A percentile compares a stretch with the other conserved stretches of the same genome.
Conservation (phyloP, 1,139 yeast genomes). For the Yamadazyma blattariae region DNA sequence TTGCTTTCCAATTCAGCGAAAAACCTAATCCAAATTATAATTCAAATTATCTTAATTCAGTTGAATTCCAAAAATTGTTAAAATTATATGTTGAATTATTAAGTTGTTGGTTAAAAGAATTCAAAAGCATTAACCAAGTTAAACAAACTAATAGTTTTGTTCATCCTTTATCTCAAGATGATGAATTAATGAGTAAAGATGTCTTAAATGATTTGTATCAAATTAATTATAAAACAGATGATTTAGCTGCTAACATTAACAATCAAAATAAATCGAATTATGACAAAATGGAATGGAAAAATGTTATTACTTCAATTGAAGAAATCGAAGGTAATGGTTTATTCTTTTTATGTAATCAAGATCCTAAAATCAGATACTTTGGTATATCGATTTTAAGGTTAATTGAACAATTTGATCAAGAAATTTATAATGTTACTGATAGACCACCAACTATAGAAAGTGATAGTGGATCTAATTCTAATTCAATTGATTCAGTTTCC, state of each 20-base stretch:
- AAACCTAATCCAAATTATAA: constrained; percentile 50
- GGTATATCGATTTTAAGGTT: constrained; percentile 74
- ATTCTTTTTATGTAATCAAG: constrained; percentile 88
- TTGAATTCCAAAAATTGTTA: constrained; percentile 58
- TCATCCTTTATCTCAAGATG: constrained; percentile 34
- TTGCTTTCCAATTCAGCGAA: constrained; percentile 79
- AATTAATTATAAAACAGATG: constrained; percentile 38
- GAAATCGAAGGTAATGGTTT: constrained; percentile 96
- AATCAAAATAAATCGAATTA: constrained; percentile 31
- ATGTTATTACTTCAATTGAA: constrained; percentile 78
- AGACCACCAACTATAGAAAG: constrained; percentile 1
- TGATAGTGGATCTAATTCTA: constrained; percentile 5
- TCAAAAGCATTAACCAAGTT: constrained; percentile 30
- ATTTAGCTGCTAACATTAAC: constrained; percentile 24
- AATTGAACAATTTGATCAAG: constrained; percentile 83
- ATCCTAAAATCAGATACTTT: constrained; percentile 65
- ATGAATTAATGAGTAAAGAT: constrained; percentile 39
- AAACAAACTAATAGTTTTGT: constrained; percentile 17
- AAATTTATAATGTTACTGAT: constrained; percentile 55
- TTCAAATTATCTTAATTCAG: constrained; percentile 52
- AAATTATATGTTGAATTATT: constrained; percentile 75
- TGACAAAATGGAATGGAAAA: constrained; percentile 76
- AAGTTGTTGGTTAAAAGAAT: constrained; percentile 75
- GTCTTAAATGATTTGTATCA: constrained; percentile 45
- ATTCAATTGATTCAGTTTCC: constrained; percentile 5